Evolutionary conservation across 768 basidiomycete species (phyloP), one percentile per base, ranked within the genome.

Genomic region (Suillus decipiens): DNA sequence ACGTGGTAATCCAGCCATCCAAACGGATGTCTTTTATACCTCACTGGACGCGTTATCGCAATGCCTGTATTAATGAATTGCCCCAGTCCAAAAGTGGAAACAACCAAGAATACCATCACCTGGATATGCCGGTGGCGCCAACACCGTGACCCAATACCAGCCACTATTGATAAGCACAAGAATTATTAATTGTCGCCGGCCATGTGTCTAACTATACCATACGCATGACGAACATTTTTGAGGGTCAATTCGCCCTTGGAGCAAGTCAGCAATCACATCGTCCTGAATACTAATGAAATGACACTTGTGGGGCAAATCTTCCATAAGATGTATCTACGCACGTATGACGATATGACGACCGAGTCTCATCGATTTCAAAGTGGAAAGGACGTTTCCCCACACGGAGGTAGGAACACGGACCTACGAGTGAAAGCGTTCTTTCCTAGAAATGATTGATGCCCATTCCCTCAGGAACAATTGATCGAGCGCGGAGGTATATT

Each of bases 11-110:
- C 12, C 5, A 33, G 9, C 14, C 28, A 42, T 12, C 1, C 14
- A 6, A 17, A 42, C 11, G 5, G 54, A 19, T 22, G 36, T 5
- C 37, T 48, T 55, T 64, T 57, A 64, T 63, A 64, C 31, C n/a
- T 31, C 34, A 31, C 9, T 37, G 24, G 24, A 10, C 5, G 22
- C 28, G 36, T 37, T 36, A 55, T 41, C 15, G 3, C 22, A 33
- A 54, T 43, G 17, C 48, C 41, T 31, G 11, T 17, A 28, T 28
- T 28, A 28, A 24, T 56, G 61, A 51, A 53, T 28, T 22, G 15
- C 54, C 5, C 37, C 33, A 58, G 31, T 51, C 50, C 24, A 39
- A 2, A 61, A 42, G 15, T 24, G 10, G 37, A 57, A 28, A 1
- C 37, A 22, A 56, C 55, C 22, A 56, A n/a, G 55, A 39, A 56